A percentile compares a stretch with the other conserved stretches of the same genome.
Conservation (phyloP, 441 rosid species). For the Mallotus japonicus region DNA sequence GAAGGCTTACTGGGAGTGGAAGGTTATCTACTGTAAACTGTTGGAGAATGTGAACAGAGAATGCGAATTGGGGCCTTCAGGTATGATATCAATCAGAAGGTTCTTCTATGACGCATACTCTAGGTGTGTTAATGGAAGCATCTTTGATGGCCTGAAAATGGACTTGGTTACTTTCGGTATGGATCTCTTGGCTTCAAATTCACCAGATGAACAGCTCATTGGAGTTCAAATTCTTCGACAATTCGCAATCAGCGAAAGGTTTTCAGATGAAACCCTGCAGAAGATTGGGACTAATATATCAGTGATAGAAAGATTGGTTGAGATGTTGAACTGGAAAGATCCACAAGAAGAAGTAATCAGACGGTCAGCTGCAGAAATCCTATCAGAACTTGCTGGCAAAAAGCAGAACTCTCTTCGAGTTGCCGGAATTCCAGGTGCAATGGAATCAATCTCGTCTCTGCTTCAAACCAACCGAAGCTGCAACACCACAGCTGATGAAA, state of each 20-base stretch:
- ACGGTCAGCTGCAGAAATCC: constrained; percentile 69
- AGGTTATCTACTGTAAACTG: constrained; percentile 54
- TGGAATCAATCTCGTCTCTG: constrained; percentile 91
- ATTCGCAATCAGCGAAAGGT: constrained; percentile 43
- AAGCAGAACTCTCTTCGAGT: constrained; percentile 83
- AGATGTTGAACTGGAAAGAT: constrained; percentile 95
- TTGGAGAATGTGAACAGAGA: constrained; percentile 71
- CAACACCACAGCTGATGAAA: constrained; percentile 66
- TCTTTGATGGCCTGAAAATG: constrained; percentile 91
- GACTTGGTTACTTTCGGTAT: constrained; percentile 73
- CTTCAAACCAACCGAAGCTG: constrained; percentile 57
- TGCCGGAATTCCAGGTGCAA: constrained; percentile 82
- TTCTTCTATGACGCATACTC: constrained; percentile 93
- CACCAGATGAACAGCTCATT: constrained; percentile 80
- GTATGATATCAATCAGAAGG: constrained; percentile 62
- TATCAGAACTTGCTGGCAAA: constrained; percentile 73
- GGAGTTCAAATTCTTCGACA: constrained; percentile 73
- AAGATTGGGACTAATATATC: constrained; percentile 69
- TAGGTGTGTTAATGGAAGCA: constrained; percentile 74
- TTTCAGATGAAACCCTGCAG: constrained; percentile 73
- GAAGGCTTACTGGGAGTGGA: constrained; percentile 92
- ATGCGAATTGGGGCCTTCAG: constrained; percentile 67
- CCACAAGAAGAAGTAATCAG: constrained; percentile 79
- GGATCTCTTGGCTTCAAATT: constrained; percentile 69
- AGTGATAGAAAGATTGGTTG: constrained; percentile 75